A percentile compares a stretch with the other conserved stretches of the same genome.
phyloP scores from a whole-genome alignment of 192 early-diverging fungal species.

The Glomus cerebriforme region DNA sequence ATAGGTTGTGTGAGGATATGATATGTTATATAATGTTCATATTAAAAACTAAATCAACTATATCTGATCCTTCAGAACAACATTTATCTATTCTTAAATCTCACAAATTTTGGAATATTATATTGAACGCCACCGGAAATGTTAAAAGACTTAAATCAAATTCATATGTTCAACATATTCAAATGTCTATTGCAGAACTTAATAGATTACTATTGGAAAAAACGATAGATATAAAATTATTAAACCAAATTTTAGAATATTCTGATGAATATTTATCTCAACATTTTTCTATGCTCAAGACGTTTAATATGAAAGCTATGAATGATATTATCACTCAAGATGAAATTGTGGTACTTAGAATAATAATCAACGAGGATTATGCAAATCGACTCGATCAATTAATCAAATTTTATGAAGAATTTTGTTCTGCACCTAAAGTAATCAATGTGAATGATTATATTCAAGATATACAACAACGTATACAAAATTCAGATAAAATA shows the following conservation, averaged over 20 bases:
- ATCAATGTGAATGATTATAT: not conserved
- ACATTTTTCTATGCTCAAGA: not conserved
- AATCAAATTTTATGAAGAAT: not conserved
- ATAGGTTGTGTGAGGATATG: not conserved
- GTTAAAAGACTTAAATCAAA: not conserved
- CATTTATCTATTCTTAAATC: not conserved
- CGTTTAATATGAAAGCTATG: too few relatives aligned
- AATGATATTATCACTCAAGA: not conserved
- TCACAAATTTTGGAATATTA: not conserved
- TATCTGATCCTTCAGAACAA: not conserved
- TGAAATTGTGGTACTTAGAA: not conserved
- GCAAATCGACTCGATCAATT: not conserved
- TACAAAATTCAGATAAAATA: not conserved
- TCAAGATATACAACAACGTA: not conserved
- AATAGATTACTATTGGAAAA: not conserved
- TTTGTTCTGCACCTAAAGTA: not conserved
- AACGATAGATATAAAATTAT: not conserved
- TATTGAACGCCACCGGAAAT: not conserved
- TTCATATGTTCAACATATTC: not conserved
- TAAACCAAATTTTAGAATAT: not conserved
- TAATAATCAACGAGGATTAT: not conserved
- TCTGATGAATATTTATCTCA: not conserved
- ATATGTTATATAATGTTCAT: not conserved
- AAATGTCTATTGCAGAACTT: not conserved
- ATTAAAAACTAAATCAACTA: not conserved